phyloP scores from a whole-genome alignment of 2,329 filamentous ascomycete genomes.

The Seiridium cupressi region DNA sequence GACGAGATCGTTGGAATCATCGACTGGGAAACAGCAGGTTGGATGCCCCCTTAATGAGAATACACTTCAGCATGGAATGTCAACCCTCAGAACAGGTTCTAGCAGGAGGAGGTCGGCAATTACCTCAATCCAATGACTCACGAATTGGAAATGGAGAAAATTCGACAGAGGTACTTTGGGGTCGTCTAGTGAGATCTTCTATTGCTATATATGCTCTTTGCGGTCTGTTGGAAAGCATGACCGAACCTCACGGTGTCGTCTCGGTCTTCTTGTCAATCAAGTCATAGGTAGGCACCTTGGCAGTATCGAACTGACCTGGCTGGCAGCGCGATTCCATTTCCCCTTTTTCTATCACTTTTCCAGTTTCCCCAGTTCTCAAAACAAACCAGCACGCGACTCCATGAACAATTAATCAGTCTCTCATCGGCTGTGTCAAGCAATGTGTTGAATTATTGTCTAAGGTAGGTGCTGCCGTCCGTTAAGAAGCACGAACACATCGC shows the following conservation, averaged over 20 bases:
- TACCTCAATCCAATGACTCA: constrained; percentile 14
- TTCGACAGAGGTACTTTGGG: constrained; percentile 15
- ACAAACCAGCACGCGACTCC: no score
- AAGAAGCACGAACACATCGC: no score
- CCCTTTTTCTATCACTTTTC: no score
- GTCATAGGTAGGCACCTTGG: constrained; percentile 1
- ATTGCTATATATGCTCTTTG: neutral
- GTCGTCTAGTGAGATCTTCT: constrained; percentile 9
- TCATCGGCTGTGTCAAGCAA: no score
- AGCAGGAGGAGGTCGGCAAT: constrained; percentile 13
- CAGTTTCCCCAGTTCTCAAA: no score
- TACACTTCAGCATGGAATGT: constrained; percentile 16
- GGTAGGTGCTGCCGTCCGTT: no score
- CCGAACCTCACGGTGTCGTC: neutral
- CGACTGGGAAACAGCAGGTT: constrained; percentile 14
- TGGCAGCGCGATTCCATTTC: neutral
- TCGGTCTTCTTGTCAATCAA: neutral
- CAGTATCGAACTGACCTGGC: neutral
- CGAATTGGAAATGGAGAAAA: constrained; percentile 16
- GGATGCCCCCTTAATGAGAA: constrained; percentile 18
- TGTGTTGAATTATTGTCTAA: no score
- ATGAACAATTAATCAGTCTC: no score
- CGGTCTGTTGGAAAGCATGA: neutral
- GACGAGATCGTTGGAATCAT: constrained; percentile 24
- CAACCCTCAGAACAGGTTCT: constrained; percentile 13